Evolutionary conservation across 2,329 filamentous ascomycete species (phyloP).

Genomic region (Pseudogymnoascus sp.): DNA sequence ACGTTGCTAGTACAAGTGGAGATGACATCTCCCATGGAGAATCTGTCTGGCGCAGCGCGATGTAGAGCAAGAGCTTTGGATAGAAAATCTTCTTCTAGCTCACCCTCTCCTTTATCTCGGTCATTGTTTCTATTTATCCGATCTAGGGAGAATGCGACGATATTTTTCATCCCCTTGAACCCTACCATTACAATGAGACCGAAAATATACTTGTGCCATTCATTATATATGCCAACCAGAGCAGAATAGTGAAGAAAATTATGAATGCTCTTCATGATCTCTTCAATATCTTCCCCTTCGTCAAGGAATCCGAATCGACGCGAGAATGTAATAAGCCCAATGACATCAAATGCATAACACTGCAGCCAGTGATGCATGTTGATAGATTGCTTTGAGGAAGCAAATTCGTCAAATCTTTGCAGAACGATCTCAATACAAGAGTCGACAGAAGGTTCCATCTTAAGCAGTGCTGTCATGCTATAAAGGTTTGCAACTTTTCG

Average conservation of each 20-base stretch:
- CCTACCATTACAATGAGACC: background rate
- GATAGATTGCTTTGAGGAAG: conserved; percentile 23
- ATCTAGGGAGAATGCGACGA: background rate
- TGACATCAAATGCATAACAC: conserved; percentile 41
- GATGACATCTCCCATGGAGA: conserved; percentile 33
- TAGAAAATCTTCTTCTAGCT: conserved; percentile 32
- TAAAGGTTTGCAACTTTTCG: conserved; percentile 38
- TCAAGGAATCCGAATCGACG: conserved; percentile 36
- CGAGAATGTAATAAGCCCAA: conserved; percentile 39
- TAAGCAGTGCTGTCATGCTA: conserved; percentile 38
- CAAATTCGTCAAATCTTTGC: conserved; percentile 31
- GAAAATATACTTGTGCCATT: conserved; percentile 26
- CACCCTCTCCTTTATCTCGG: conserved; percentile 30
- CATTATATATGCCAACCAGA: conserved; percentile 32
- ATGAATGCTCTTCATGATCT: conserved; percentile 32
- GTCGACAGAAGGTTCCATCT: conserved; percentile 41
- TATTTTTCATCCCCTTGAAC: background rate
- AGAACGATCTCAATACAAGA: conserved; percentile 36
- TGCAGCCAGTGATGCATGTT: conserved; percentile 37
- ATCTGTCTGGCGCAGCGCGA: conserved; percentile 34
- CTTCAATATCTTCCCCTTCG: conserved; percentile 35
- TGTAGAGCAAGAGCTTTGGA: conserved; percentile 34
- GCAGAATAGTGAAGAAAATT: conserved; percentile 30
- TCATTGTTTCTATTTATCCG: conserved; percentile 23
- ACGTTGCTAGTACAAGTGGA: conserved; percentile 29